Evolutionary conservation across 352 stramenopile species (phyloP).

Genomic region (Aphanomyces invadans): DNA sequence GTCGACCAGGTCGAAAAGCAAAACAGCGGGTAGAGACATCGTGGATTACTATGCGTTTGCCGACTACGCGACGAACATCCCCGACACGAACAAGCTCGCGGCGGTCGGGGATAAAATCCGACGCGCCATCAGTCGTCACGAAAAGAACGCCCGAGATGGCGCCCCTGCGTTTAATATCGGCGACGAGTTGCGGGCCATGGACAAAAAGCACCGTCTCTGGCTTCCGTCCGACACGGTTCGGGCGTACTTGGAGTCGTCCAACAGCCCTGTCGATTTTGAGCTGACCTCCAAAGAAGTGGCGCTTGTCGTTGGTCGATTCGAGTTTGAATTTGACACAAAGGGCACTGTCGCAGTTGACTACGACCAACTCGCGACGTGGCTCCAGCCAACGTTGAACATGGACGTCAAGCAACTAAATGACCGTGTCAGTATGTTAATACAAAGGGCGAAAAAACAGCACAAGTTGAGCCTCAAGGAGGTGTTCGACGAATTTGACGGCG

Average conservation of each 20-base stretch:
- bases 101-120: constrained; percentile 42
- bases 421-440: constrained; percentile 39
- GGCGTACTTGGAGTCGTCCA: constrained; percentile 5
- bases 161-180: background rate
- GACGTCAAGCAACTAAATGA: constrained; percentile 48
- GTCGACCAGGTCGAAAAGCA: too few species aligned
- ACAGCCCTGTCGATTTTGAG: constrained; percentile 28
- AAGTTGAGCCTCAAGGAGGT: constrained; percentile 48
- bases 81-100: constrained; percentile 53
- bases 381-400: constrained; percentile 56
- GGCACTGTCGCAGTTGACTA: constrained; percentile 54
- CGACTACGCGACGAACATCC: constrained; percentile 59
- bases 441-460: constrained; percentile 30
- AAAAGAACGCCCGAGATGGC: constrained; percentile 18
- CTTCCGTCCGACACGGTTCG: background rate
- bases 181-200: background rate
- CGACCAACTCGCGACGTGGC: constrained; percentile 53
- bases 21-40: background rate
- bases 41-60: constrained; percentile 32
- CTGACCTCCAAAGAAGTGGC: constrained; percentile 34
- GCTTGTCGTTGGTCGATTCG: constrained; percentile 44
- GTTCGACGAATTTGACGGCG: constrained; percentile 52
- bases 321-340: constrained; percentile 54
- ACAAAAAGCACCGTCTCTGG: background rate
- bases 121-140: constrained; percentile 38